Evolutionary conservation across 1,139 yeast species (phyloP), one percentile per base, ranked within the genome.

Genomic region (Yamadazyma triangularis): DNA sequence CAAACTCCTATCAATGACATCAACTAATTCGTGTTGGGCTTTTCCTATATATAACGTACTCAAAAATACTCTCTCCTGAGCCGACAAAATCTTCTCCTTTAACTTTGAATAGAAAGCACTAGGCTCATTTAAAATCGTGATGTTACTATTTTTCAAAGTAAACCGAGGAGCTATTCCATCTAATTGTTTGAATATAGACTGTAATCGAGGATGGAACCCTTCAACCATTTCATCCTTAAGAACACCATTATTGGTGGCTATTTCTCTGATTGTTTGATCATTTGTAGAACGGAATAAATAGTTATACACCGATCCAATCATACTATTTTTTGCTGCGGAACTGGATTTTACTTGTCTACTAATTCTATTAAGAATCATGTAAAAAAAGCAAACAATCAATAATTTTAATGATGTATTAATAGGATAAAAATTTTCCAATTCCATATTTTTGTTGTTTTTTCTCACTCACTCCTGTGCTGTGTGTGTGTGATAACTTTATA

Each of bases 41-140:
- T 80, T 83, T 3, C 99, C 99, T 31, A 91, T 70, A 51, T 93
- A 93, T 29, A 91, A 65, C 3, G 96, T 82, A 5, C 96, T 84
- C 29, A 91, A 65, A 49, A 87, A 91, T 11, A 91, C 69, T 27
- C 95, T 67, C 5, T 57, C 40, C 35, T 80, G 71, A 2, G 88
- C 77, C 1, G 47, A 32, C 7, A 61, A 38, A 11, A 82, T 82
- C 47, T 79, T 81, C 4, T 40, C 31, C 47, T 77, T 78, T 34
- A 91, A 61, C 3, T 73, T 60, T 4, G 62, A 47, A 53, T 91
- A 89, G 51, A 93, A 93, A 18, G 70, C 77, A 0, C 51, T 58
- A 0, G 98, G 98, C 28, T 71, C 69, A 16, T 68, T 61, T 19
- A 91, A 47, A 13, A 91, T 74, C 28, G 72, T 72, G 29, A 91